These are phyloP conservation scores for Boletellus dicymbophilus DNA, from an alignment of 1,284 basidiomycete genomes.

Conservation along the genomic window DNA sequence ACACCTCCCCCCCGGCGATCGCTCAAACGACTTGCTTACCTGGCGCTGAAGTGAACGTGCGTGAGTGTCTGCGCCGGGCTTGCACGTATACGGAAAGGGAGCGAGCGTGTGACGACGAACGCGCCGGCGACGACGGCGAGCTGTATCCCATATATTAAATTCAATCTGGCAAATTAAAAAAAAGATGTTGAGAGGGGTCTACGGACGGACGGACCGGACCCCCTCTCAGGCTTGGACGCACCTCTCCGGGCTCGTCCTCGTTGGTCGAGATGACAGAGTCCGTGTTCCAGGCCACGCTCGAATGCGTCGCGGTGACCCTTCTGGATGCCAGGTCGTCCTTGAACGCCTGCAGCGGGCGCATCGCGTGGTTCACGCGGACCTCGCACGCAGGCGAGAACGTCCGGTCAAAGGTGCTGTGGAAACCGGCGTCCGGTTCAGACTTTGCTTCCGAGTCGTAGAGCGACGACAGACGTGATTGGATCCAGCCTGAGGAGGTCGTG, in stretches of 20 bases:
- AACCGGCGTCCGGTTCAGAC: constrained; percentile 11
- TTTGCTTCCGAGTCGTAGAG: constrained; percentile 34
- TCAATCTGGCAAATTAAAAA: no score
- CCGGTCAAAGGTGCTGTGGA: constrained; percentile 26
- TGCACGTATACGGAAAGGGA: constrained; percentile 47
- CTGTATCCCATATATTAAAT: no score
- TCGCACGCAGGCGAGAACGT: constrained; percentile 37
- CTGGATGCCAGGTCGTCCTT: constrained; percentile 25
- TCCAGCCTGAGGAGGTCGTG: constrained; percentile 24
- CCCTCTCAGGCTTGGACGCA: no score
- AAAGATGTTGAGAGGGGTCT: no score
- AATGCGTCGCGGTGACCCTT: constrained; percentile 17
- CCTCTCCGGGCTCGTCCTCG: constrained; percentile 17
- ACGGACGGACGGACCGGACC: no score
- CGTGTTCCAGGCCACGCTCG: constrained; percentile 36
- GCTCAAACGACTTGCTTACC: constrained; percentile 29
- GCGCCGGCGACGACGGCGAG: constrained; percentile 43
- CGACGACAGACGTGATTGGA: constrained; percentile 25
- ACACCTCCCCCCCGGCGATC: background rate
- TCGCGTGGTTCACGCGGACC: constrained; percentile 36
- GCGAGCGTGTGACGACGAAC: constrained; percentile 41
- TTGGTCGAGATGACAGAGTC: constrained; percentile 36
- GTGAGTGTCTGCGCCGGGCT: constrained; percentile 39
- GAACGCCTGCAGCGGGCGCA: constrained; percentile 31
- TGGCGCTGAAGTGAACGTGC: constrained; percentile 44